A percentile compares a stretch with the other conserved stretches of the same genome.
phyloP scores from a whole-genome alignment of 1,139 yeast species.

The Candida glucosophila region DNA sequence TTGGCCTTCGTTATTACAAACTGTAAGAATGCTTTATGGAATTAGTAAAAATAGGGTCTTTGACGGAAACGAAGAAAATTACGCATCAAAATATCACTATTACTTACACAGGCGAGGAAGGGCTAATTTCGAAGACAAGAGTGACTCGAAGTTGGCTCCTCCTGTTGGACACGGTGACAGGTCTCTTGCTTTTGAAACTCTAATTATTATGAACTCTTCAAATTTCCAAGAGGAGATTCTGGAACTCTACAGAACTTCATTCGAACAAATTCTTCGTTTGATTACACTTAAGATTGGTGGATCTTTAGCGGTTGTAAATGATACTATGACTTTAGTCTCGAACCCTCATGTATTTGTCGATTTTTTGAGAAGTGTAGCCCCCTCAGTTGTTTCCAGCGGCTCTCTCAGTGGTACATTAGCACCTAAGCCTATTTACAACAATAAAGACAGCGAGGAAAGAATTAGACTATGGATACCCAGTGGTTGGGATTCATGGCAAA shows the following conservation, averaged over 20 bases:
- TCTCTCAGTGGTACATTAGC: conserved; percentile 3
- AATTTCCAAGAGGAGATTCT: conserved; percentile 12
- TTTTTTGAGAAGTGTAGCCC: not conserved
- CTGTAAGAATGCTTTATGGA: no score
- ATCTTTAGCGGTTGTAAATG: conserved; percentile 11
- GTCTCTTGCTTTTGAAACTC: conserved; percentile 12
- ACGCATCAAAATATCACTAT: no score
- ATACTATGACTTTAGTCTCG: conserved; percentile 3
- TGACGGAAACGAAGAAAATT: no score
- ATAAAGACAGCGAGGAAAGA: not conserved
- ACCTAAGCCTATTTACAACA: conserved; percentile 3
- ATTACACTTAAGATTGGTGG: conserved; percentile 38
- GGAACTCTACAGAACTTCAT: conserved; percentile 12
- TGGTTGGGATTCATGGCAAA: conserved; percentile 44
- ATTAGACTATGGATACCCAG: conserved; percentile 36
- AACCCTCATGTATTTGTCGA: conserved; percentile 1
- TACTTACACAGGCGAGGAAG: no score
- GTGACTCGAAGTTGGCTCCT: conserved; percentile 1
- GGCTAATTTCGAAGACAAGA: no score
- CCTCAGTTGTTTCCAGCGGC: conserved; percentile 2
- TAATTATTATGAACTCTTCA: conserved; percentile 11
- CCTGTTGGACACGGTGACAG: conserved; percentile 12
- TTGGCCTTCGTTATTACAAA: no score
- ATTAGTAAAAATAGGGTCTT: no score
- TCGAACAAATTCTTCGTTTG: conserved; percentile 49